Base-by-base conservation (phyloP, 169 alveolate genomes). In the Cryptosporidium viatorum region DNA sequence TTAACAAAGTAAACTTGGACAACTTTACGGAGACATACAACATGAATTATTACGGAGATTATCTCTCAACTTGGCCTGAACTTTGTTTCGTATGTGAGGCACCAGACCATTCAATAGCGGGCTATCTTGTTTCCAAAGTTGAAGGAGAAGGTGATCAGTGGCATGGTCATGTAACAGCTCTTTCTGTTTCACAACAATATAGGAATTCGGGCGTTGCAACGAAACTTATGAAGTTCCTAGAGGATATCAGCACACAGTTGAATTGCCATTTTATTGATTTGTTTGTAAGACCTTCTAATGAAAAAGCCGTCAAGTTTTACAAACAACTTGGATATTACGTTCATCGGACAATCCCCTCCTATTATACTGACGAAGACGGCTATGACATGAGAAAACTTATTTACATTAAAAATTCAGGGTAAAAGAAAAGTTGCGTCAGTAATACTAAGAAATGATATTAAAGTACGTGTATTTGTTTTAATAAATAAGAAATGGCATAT, bases 161-260 rank as follows among this genome's bases (percentile, higher is more conserved):
- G 99, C 99, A 97, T 91, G 99, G 99, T 12, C 99, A 97, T 92
- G 98, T 97, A 50, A 95, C 98, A 67, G 99, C 99, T 10, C 96
- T 97, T 23, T 96, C 99, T 33, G 98, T 97, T 1, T 98, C 98
- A 12, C 99, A 98, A 0, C 95, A 96, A 71, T 96, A 93, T 70
- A 92, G 99, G 85, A 93, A 94, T 74, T 93, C 95, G 85, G 98
- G 98, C n/a, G 93, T 97, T 35, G 99, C 99, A 35, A 91, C 95
- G 55, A 92, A 93, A 23, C 93, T 97, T 70, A 96, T 97, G 98
- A 92, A 94, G 50, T 95, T 93, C 84, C 85, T 96, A 48, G 99
- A 97, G 80, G 97, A 96, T 85, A 96, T 95, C 1, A 94, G 97
- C 50, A 93, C 93, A 58, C 92, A 93, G 60, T 92, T 92, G 58